These are phyloP conservation scores for Penicillium argentinense DNA, from an alignment of 495 filamentous ascomycete genomes.

Conservation along the genomic window DNA sequence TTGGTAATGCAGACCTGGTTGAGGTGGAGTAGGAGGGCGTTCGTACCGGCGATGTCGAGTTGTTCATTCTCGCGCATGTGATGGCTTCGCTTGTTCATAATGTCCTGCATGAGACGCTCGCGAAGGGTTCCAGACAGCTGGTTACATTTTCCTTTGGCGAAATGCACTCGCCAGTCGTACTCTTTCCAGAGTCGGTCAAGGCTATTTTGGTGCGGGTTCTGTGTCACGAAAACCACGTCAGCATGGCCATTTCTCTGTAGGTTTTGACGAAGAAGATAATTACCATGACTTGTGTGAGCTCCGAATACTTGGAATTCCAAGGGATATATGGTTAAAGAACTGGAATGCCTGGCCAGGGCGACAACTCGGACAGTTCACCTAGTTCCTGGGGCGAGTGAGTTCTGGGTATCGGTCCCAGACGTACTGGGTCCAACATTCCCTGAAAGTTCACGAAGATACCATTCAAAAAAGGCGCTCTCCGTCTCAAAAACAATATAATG, in stretches of 20 bases:
- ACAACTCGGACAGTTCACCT: no score
- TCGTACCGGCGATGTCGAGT: slow-evolving; percentile 83
- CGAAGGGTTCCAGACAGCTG: slow-evolving; percentile 76
- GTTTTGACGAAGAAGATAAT: no score
- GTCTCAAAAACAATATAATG: no score
- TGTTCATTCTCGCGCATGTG: slow-evolving; percentile 86
- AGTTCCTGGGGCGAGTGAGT: no score
- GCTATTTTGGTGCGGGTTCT: slow-evolving; percentile 44
- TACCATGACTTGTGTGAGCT: slow-evolving; percentile 75
- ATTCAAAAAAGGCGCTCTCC: no score
- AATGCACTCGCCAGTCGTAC: slow-evolving; percentile 56
- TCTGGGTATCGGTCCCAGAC: no score
- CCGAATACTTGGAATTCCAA: slow-evolving; percentile 80
- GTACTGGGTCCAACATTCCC: no score
- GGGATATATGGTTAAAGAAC: no score
- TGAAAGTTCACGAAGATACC: no score
- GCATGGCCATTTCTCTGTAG: not conserved
- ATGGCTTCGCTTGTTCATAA: slow-evolving; percentile 71
- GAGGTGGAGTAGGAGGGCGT: slow-evolving; percentile 84
- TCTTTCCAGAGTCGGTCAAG: slow-evolving; percentile 43
- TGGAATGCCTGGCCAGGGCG: no score
- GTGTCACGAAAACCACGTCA: slow-evolving; percentile 4
- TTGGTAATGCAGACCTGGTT: slow-evolving; percentile 87
- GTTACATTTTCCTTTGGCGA: slow-evolving; percentile 79
- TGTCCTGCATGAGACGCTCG: slow-evolving; percentile 75